phyloP scores from a whole-genome alignment of 305 asterid species.

The Fraxinus greggii region DNA sequence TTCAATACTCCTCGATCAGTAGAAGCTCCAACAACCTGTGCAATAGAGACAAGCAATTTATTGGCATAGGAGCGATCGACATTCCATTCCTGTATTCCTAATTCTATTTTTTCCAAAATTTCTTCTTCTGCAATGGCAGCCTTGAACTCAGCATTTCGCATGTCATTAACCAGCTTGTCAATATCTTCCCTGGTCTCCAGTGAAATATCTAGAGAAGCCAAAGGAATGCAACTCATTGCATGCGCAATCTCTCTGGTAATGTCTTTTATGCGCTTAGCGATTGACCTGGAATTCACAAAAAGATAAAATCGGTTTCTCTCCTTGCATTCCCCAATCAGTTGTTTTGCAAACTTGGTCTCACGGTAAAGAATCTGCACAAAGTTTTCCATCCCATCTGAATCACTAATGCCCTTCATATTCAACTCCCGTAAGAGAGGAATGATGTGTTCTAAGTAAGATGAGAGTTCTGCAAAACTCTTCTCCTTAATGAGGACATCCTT shows the following conservation, averaged over 20 bases:
- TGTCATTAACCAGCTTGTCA: slow-evolving; percentile 30
- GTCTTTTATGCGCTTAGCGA: slow-evolving; percentile 42
- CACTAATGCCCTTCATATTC: slow-evolving; percentile 26
- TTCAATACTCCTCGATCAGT: slow-evolving; percentile 43
- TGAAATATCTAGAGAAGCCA: slow-evolving; percentile 46
- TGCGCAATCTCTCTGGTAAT: slow-evolving; percentile 48
- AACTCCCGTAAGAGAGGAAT: slow-evolving; percentile 50
- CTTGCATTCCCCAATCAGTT: slow-evolving; percentile 48
- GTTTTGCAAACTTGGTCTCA: slow-evolving; percentile 36
- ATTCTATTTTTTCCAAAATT: slow-evolving; percentile 53
- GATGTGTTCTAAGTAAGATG: slow-evolving; percentile 45
- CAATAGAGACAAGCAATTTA: slow-evolving; percentile 51
- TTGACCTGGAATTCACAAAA: slow-evolving; percentile 46
- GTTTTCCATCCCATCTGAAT: slow-evolving; percentile 34
- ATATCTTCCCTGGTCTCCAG: slow-evolving; percentile 43
- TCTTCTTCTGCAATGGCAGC: slow-evolving; percentile 53
- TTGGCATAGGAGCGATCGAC: slow-evolving; percentile 58
- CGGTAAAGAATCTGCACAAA: slow-evolving; percentile 41
- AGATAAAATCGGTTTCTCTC: slow-evolving; percentile 53
- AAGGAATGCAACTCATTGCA: slow-evolving; percentile 47
- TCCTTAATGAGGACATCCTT: slow-evolving; percentile 40
- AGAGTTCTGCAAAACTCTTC: slow-evolving; percentile 45
- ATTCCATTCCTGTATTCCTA: slow-evolving; percentile 54
- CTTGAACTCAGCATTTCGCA: slow-evolving; percentile 51
- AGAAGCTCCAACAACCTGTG: slow-evolving; percentile 57